These are phyloP conservation scores for Amaranthus palmeri DNA, from an alignment of 148 eudicot species.

Conservation along the genomic window DNA sequence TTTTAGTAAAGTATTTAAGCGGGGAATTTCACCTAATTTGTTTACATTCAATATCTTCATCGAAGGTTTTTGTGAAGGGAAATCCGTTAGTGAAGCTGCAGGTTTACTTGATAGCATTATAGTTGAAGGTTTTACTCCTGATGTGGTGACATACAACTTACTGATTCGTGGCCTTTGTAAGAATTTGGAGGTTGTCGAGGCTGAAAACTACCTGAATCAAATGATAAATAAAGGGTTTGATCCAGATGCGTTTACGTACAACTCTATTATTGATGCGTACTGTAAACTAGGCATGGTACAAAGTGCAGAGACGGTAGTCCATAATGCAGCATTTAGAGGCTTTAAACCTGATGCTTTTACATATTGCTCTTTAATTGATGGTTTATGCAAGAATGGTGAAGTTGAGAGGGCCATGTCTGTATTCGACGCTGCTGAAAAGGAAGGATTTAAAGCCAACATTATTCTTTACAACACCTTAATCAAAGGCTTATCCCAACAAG, in stretches of 20 bases:
- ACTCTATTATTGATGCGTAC: conserved; percentile 66
- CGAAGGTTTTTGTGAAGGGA: conserved; percentile 73
- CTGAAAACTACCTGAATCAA: conserved; percentile 63
- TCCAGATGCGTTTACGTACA: conserved; percentile 88
- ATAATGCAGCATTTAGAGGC: conserved; percentile 65
- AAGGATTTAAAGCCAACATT: conserved; percentile 51
- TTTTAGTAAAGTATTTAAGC: conserved; percentile 69
- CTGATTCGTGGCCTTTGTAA: conserved; percentile 78
- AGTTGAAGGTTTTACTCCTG: conserved; percentile 59
- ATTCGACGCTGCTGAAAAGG: conserved; percentile 49
- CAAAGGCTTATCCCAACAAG: conserved; percentile 69
- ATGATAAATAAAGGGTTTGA: conserved; percentile 78
- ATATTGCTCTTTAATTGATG: conserved; percentile 64
- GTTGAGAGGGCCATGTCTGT: conserved; percentile 60
- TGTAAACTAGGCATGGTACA: conserved; percentile 73
- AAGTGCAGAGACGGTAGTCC: conserved; percentile 61
- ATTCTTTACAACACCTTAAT: conserved; percentile 78
- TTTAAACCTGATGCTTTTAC: conserved; percentile 81
- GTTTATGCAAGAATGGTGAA: conserved; percentile 72
- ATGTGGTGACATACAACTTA: conserved; percentile 80
- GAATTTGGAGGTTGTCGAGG: conserved; percentile 55
- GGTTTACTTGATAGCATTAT: conserved; percentile 42
- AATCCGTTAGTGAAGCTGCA: conserved; percentile 55
- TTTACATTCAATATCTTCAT: conserved; percentile 75
- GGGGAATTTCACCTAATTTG: conserved; percentile 80